phyloP scores from a whole-genome alignment of 257 asterid genomes.

The Rubia yunnanensis region DNA sequence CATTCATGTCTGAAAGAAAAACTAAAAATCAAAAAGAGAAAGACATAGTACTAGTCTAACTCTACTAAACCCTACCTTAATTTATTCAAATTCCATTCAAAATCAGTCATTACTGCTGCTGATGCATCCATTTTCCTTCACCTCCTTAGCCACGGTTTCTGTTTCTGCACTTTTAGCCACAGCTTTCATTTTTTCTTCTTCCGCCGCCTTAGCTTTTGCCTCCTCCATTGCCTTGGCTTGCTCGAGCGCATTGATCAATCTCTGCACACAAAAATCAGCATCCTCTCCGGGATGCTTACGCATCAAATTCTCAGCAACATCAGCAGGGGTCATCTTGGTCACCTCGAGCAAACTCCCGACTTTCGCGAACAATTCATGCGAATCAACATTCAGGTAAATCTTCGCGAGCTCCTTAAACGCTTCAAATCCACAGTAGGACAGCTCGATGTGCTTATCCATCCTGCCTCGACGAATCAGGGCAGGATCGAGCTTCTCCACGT shows the following conservation, averaged over 20 bases:
- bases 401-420: background rate
- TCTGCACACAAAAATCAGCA: background rate
- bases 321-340: background rate
- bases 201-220: no score
- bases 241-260: background rate
- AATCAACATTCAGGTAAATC: background rate
- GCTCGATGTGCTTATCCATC: background rate
- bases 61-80: no score
- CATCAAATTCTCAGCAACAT: background rate
- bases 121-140: no score
- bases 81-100: no score
- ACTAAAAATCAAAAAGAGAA: no score
- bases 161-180: no score
- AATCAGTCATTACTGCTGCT: no score
- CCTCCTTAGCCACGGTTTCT: no score
- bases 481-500: background rate
- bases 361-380: background rate
- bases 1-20: no score
- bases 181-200: no score
- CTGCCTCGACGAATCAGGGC: background rate
- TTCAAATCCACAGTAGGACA: background rate
- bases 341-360: background rate
- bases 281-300: background rate
- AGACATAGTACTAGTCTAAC: no score
- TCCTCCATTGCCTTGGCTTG: no score